A percentile compares a stretch with the other conserved stretches of the same genome.
phyloP scores from a whole-genome alignment of 176 grass and related monocot species.

The Dendrocalamus sinicus region DNA sequence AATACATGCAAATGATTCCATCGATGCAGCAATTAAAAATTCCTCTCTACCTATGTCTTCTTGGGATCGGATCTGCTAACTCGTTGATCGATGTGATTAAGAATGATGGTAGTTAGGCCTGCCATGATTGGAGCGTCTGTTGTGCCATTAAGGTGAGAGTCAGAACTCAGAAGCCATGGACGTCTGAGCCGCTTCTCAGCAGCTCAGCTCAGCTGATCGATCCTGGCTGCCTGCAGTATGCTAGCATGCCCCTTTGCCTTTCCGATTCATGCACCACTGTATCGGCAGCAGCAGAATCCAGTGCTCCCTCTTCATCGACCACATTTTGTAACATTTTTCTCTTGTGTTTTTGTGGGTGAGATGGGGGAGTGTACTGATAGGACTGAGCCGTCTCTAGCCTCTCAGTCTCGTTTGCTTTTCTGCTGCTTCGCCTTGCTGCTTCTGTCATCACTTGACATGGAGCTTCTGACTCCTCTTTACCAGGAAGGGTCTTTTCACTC shows the following conservation, averaged over 20 bases:
- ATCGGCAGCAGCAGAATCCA: conserved; percentile 7
- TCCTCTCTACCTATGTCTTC: background rate
- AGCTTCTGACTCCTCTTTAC: conserved; percentile 61
- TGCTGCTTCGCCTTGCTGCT: conserved; percentile 44
- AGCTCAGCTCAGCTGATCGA: background rate
- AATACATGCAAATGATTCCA: background rate
- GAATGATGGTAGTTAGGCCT: conserved; percentile 8
- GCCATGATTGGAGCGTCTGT: conserved; percentile 29
- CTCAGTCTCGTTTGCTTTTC: conserved; percentile 54
- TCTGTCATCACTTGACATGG: conserved; percentile 78
- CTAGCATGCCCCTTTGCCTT: conserved; percentile 53
- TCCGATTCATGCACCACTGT: conserved; percentile 46
- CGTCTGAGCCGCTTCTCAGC: conserved; percentile 35
- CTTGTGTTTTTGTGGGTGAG: conserved; percentile 7
- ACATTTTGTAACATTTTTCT: conserved; percentile 19
- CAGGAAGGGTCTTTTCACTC: conserved; percentile 88
- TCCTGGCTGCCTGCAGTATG: conserved; percentile 1
- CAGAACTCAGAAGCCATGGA: conserved; percentile 14
- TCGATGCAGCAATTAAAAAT: background rate
- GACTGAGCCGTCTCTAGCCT: conserved; percentile 49
- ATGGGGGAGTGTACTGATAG: conserved; percentile 50
- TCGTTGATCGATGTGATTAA: conserved; percentile 26
- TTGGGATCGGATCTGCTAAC: conserved; percentile 43
- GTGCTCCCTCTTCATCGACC: background rate
- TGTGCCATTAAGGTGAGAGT: conserved; percentile 35